Percentiles rank a stretch among this genome's conserved stretches.
These are phyloP conservation scores for Phytopythium helicoides DNA, from an alignment of 352 stramenopile species.

Conservation along the genomic window DNA sequence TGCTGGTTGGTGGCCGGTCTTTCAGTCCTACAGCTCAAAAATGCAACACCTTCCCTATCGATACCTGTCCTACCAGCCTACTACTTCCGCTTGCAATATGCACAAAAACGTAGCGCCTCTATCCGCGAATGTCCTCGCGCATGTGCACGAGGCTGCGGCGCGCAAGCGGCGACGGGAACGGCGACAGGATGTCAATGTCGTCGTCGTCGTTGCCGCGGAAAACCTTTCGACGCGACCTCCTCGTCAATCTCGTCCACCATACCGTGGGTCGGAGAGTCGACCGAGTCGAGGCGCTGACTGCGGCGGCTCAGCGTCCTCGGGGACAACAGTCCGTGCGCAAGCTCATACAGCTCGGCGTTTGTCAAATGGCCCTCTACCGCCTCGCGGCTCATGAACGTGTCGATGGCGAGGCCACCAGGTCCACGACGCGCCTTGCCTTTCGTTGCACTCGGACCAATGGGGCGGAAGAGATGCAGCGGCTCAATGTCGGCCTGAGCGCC, in stretches of 20 bases:
- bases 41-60: background rate
- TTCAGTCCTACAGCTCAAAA: too few species aligned
- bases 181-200: slow-evolving; percentile 23
- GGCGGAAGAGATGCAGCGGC: slow-evolving; percentile 64
- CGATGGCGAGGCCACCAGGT: background rate
- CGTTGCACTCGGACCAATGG: slow-evolving; percentile 1
- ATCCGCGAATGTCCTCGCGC: slow-evolving; percentile 42
- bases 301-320: slow-evolving; percentile 61
- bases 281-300: slow-evolving; percentile 61
- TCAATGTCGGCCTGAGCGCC: slow-evolving; percentile 63
- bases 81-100: too few species aligned
- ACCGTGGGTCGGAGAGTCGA: slow-evolving; percentile 70
- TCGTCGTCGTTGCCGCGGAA: slow-evolving; percentile 26
- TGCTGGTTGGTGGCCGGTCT: too few species aligned
- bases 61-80: too few species aligned
- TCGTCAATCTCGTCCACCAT: slow-evolving; percentile 41
- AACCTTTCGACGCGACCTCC: slow-evolving; percentile 7
- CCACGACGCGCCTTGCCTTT: background rate
- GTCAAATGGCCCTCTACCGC: slow-evolving; percentile 25
- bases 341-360: slow-evolving; percentile 80
- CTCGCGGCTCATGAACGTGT: slow-evolving; percentile 3
- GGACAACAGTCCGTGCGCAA: slow-evolving; percentile 77
- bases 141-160: slow-evolving; percentile 38
- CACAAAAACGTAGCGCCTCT: slow-evolving; percentile 6
- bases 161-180: slow-evolving; percentile 24